These are phyloP conservation scores for Gnomoniopsis sp. DNA, from an alignment of 2,329 filamentous ascomycete genomes.

Conservation along the genomic window DNA sequence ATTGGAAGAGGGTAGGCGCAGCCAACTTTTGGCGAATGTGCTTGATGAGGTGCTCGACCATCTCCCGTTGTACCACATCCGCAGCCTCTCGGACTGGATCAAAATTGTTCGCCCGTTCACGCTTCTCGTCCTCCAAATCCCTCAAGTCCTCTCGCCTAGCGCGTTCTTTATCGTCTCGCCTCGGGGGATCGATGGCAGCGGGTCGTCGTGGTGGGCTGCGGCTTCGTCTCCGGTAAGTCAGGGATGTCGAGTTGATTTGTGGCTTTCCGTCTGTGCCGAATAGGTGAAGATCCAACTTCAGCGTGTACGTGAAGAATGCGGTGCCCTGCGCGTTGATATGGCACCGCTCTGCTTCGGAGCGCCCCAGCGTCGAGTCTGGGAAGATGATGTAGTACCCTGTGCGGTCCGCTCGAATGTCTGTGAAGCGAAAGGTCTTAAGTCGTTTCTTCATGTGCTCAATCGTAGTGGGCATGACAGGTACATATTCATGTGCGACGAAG, in stretches of 20 bases:
- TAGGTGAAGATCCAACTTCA: slow-evolving; percentile 80
- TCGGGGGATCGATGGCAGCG: slow-evolving; percentile 41
- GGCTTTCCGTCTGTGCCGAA: slow-evolving; percentile 28
- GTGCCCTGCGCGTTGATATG: slow-evolving; percentile 75
- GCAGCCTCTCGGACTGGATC: slow-evolving; percentile 87
- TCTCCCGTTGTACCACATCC: slow-evolving; percentile 72
- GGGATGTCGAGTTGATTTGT: slow-evolving; percentile 26
- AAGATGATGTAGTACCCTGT: slow-evolving; percentile 94
- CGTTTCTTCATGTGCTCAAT: slow-evolving; percentile 88
- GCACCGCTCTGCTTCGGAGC: slow-evolving; percentile 78
- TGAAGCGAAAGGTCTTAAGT: slow-evolving; percentile 76
- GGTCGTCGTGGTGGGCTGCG: slow-evolving; percentile 33
- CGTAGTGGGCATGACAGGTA: slow-evolving; percentile 82
- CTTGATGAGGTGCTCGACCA: slow-evolving; percentile 81
- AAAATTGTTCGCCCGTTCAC: slow-evolving; percentile 78
- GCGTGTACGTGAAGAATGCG: slow-evolving; percentile 83
- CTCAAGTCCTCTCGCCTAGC: slow-evolving; percentile 69
- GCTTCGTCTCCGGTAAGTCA: slow-evolving; percentile 30
- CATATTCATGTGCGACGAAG: slow-evolving; percentile 81
- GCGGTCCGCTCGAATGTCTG: slow-evolving; percentile 77
- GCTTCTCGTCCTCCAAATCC: slow-evolving; percentile 87
- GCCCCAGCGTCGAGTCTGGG: slow-evolving; percentile 70
- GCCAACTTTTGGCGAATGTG: slow-evolving; percentile 88
- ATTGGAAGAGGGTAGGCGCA: slow-evolving; percentile 74
- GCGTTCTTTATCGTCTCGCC: slow-evolving; percentile 64